phyloP scores from a whole-genome alignment of 2,329 filamentous ascomycete species.

The Lizonia empirigonia region DNA sequence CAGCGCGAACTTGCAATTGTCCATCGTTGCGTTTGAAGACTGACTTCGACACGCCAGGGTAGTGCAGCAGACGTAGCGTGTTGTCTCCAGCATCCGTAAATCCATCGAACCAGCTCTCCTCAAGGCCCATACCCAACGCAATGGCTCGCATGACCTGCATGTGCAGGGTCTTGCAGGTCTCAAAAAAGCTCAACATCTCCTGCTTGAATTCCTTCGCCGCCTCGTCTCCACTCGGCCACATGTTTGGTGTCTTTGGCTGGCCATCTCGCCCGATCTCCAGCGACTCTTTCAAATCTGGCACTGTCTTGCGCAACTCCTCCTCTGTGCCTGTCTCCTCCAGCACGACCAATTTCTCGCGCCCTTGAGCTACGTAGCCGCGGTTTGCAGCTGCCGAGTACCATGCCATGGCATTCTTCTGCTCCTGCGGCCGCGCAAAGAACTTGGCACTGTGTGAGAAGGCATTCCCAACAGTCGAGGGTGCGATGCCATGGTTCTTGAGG shows the following conservation, averaged over 20 bases:
- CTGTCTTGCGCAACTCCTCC: slow-evolving; percentile 39
- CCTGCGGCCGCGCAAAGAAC: slow-evolving; percentile 48
- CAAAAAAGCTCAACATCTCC: slow-evolving; percentile 77
- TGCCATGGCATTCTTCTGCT: slow-evolving; percentile 47
- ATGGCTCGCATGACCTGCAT: slow-evolving; percentile 82
- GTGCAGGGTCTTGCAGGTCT: slow-evolving; percentile 75
- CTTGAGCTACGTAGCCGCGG: slow-evolving; percentile 55
- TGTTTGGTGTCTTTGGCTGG: slow-evolving; percentile 70
- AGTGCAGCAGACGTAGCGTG: slow-evolving; percentile 73
- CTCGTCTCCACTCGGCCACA: slow-evolving; percentile 69
- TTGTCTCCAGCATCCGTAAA: slow-evolving; percentile 65
- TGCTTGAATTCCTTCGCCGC: slow-evolving; percentile 67
- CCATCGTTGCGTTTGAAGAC: slow-evolving; percentile 70
- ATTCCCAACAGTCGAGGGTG: slow-evolving; percentile 61
- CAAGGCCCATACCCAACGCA: slow-evolving; percentile 77
- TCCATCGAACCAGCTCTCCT: slow-evolving; percentile 74
- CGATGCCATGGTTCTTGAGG: slow-evolving; percentile 77
- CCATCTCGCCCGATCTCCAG: slow-evolving; percentile 67
- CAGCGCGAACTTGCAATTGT: slow-evolving; percentile 76
- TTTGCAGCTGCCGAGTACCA: slow-evolving; percentile 56
- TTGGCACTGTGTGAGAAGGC: slow-evolving; percentile 61
- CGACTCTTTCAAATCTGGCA: slow-evolving; percentile 60
- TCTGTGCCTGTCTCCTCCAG: slow-evolving; percentile 46
- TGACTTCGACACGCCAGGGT: slow-evolving; percentile 69
- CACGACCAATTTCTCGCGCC: slow-evolving; percentile 50